These are phyloP conservation scores for Phaeomoniella chlamydospora DNA, from an alignment of 2,329 filamentous ascomycete genomes.

Conservation along the genomic window DNA sequence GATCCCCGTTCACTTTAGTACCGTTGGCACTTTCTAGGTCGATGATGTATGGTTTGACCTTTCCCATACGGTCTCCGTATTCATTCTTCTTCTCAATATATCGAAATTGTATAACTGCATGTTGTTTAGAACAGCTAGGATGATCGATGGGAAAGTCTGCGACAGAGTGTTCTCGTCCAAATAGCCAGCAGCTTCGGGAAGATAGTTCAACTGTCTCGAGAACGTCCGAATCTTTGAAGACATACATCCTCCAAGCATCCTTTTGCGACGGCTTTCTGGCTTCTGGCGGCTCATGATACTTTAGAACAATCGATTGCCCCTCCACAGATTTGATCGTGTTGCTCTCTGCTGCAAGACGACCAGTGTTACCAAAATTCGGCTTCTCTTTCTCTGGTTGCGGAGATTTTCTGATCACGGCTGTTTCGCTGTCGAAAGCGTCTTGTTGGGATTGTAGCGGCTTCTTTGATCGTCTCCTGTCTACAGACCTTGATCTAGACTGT, in stretches of 20 bases:
- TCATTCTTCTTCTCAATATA: conserved; percentile 72
- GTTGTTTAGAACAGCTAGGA: conserved; percentile 86
- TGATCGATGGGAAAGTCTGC: conserved; percentile 78
- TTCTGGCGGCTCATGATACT: conserved; percentile 92
- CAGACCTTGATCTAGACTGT: neutral
- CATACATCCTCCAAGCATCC: conserved; percentile 76
- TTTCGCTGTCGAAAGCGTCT: conserved; percentile 24
- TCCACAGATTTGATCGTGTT: conserved; percentile 55
- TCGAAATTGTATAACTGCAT: conserved; percentile 88
- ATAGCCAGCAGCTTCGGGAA: conserved; percentile 72
- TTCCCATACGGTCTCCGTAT: conserved; percentile 68
- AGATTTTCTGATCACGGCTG: conserved; percentile 9
- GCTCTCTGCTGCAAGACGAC: conserved; percentile 72
- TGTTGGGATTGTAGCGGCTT: conserved; percentile 30
- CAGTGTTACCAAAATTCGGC: conserved; percentile 71
- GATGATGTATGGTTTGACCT: conserved; percentile 75
- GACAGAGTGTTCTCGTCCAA: conserved; percentile 67
- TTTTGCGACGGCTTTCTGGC: conserved; percentile 71
- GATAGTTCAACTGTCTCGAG: conserved; percentile 69
- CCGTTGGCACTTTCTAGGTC: conserved; percentile 91
- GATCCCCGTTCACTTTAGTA: conserved; percentile 64
- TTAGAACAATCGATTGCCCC: conserved; percentile 59
- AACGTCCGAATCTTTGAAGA: conserved; percentile 75
- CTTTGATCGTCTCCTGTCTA: conserved; percentile 14
- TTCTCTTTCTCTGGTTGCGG: conserved; percentile 55